Base-by-base conservation (phyloP, 306 rosid species). In the Medicago arabica region DNA sequence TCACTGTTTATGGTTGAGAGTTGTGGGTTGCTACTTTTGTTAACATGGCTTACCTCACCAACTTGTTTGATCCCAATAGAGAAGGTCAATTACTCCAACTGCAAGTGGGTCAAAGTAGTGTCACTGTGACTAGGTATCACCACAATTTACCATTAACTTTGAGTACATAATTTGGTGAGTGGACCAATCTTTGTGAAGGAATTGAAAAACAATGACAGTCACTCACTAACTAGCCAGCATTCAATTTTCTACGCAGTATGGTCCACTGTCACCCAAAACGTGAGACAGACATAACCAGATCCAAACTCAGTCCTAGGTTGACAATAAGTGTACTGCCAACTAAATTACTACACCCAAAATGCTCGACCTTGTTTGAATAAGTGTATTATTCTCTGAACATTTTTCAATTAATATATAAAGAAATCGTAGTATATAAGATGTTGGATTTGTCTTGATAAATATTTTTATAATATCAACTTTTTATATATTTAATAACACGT, bases 71-170 rank as follows among this genome's bases (percentile, higher is more conserved):
- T 86, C 79, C 53, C 78, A 87, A 82, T 81, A 79, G 86, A 67
- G 97, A 91, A 87, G 83, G 92, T 89, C 93, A 75, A 85, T 86
- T 87, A 64, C 85, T 89, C 69, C 84, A 93, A 89, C 96, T 87
- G 86, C 92, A 80, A 81, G 89, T 91, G 97, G 97, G 96, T 86
- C 96, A 89, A 84, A 77, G 75, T 53, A 78, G 40, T 83, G 85
- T 82, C 78, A 76, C 25, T 74, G 4, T 7, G 72, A 65, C 38
- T 67, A 19, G 12, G n/a, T 41, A 72, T 75, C 65, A 83, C 86
- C 87, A 84, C 79, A 83, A 55, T 49, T 49, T 49, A 46, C 90
- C 90, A 73, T 85, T 85, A 39, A 75, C 53, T 61, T 63, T 69
- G 53, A 71, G 74, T 46, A 72, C 85, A 67, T 44, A 19, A 80